Conservation (phyloP, 1,139 yeast species). For the Blastobotrys raffinosifermentans region DNA sequence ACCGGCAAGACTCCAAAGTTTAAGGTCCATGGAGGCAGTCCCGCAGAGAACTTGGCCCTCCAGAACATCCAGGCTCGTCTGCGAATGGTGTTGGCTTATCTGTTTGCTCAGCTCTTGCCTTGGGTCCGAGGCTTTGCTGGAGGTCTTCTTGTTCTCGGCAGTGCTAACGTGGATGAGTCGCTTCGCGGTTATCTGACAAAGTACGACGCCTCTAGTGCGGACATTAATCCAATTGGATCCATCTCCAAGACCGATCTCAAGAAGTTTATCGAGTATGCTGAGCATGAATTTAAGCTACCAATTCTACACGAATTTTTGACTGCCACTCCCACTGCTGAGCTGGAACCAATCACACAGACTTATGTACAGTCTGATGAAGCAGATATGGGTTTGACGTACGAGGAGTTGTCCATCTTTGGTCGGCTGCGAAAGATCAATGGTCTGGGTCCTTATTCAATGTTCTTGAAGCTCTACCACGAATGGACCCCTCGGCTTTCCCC, state of each 20-base stretch:
- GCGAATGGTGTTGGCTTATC: constrained; percentile 88
- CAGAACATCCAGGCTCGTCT: constrained; percentile 95
- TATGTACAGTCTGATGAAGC: constrained; percentile 95
- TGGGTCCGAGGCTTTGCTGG: constrained; percentile 80
- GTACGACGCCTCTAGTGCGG: constrained; percentile 96
- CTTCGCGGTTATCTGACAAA: constrained; percentile 92
- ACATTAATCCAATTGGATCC: constrained; percentile 95
- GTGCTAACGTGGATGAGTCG: constrained; percentile 98
- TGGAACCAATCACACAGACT: constrained; percentile 87
- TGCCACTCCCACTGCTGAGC: constrained; percentile 96
- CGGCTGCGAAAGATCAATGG: constrained; percentile 83
- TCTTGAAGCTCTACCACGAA: constrained; percentile 77
- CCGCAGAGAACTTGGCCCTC: constrained; percentile 83
- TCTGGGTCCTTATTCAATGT: constrained; percentile 96
- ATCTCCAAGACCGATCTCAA: constrained; percentile 90
- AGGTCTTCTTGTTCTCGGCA: constrained; percentile 84
- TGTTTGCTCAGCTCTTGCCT: constrained; percentile 91
- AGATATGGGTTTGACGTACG: constrained; percentile 98
- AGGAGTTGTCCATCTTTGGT: constrained; percentile 90
- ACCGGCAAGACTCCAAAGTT: constrained; percentile 86
- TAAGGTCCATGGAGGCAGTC: constrained; percentile 89
- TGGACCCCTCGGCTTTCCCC: constrained; percentile 88
- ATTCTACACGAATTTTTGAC: constrained; percentile 68
- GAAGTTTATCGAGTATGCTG: constrained; percentile 76
- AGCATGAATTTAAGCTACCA: constrained; percentile 63